Evolutionary conservation across 2,329 filamentous ascomycete species (phyloP), one percentile per base, ranked within the genome.

Genomic region (Cercospora sojina): DNA sequence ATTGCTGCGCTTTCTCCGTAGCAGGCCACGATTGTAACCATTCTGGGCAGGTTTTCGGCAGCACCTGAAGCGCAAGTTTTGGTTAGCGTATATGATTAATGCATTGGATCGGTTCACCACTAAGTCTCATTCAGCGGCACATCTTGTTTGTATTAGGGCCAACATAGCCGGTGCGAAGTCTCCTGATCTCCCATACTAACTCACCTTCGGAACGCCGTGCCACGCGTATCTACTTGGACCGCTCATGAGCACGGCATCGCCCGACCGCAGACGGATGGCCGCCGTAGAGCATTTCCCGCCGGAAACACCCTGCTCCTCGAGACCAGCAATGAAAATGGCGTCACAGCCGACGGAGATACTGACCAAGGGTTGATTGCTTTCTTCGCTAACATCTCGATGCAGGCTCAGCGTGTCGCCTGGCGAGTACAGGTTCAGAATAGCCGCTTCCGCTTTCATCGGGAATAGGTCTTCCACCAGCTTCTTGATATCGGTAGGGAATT

Each of bases 341-440:
- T 97, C 93, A 73, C 94, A 98, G 2, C 95, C 95, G 56, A 98
- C 83, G 73, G 92, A 96, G 47, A 98, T 81, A 72, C 92, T 96
- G 18, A 96, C 87, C 29, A 98, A 83, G 0, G 92, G 92, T 62
- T 85, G 87, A 72, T 92, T 86, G 58, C 89, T 90, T 71, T 91
- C 85, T 80, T 98, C 95, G 70, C 92, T 96, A 49, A 98, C 93
- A 76, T 99, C 95, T 10, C 95, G 88, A 80, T 98, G 95, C 78
- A 97, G 86, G 81, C 92, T 94, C 77, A 98, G 88, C 0, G 91
- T 96, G 76, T 98, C 94, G 20, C 92, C 91, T 0, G 95, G 91
- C 0, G 88, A 91, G 80, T 98, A 98, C 59, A 98, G 84, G 77
- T 98, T 98, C 72, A 97, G 87, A 70, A 98, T 98, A 41, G 95